Base-by-base conservation (phyloP, 352 stramenopile species). In the Pythium dissotocum region DNA sequence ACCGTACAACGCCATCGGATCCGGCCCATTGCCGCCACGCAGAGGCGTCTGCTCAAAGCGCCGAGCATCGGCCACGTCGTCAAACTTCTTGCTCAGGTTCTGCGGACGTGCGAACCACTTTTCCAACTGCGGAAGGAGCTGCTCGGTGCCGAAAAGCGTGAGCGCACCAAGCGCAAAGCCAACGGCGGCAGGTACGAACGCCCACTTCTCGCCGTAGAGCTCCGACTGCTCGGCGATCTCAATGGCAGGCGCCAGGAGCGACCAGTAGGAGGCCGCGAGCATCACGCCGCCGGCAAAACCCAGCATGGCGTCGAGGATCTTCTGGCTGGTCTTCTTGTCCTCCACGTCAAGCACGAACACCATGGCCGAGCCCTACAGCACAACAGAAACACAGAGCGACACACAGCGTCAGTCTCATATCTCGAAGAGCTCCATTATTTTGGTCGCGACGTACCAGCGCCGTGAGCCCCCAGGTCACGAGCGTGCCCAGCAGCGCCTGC, bases 201-300 rank as follows among this genome's bases (percentile, higher is more conserved):
- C 80, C 77, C 82, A 95, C 24, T 77, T 82, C 10, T 87, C 85
- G 1, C 86, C 85, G 72, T 95, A 93, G n/a, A 90, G 66, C 33
- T 82, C 82, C 26, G 83, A 91, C 56, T 95, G 82, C 53, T 88
- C 76, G 0, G 90, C 86, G 53, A 96, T 96, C 64, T 97, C 91
- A 48, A 97, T 93, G 24, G 89, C 77, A 2, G 89, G 89, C 12
- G 87, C 89, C 36, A 97, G 67, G 46, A 97, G 72, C 54, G 87
- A 96, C 89, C 89, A 97, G 69, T 97, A 97, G 9, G 86, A 95
- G 28, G 91, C 91, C 8, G 91, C 90, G 10, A 97, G 77, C 91
- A 97, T 97, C 21, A 97, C 89, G 24, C 91, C 91, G 7, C 82
- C 89, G 3, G 91, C 90, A 72, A 97, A 97, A n/a, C 90, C 89